A percentile compares a stretch with the other conserved stretches of the same genome.
Evolutionary conservation across 2,329 filamentous ascomycete genomes (phyloP).

Genomic region (Arthroderma uncinatum): DNA sequence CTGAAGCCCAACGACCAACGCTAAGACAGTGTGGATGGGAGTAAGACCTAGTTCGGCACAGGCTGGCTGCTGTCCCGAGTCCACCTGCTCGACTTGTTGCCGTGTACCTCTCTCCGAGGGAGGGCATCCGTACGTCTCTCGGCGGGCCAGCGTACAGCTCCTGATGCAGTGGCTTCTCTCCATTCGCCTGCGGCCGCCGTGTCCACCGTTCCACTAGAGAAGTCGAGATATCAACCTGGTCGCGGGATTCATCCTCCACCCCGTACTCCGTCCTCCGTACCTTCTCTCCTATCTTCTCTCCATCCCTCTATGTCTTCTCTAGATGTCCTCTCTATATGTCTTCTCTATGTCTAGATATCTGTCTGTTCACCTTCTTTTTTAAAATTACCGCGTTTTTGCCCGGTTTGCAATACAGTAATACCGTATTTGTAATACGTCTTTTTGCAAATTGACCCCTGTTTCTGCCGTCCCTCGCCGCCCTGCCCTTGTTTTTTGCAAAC

Average conservation of each 20-base stretch:
- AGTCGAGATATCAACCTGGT: not conserved
- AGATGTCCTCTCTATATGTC: slow-evolving; percentile 3
- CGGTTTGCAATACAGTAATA: not conserved
- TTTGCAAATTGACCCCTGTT: not conserved
- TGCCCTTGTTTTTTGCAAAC: slow-evolving; percentile 7
- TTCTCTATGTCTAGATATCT: slow-evolving; percentile 12
- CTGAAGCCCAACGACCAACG: not conserved
- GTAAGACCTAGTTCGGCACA: not conserved
- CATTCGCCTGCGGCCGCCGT: not conserved
- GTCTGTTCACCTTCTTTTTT: slow-evolving; percentile 2
- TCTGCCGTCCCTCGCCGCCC: slow-evolving; percentile 5
- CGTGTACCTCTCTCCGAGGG: not conserved
- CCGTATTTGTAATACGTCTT: slow-evolving; percentile 7
- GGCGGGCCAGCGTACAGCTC: not conserved
- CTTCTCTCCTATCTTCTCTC: not conserved
- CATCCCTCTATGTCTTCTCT: not conserved
- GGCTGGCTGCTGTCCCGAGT: not conserved
- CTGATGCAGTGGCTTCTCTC: not conserved
- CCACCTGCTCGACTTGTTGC: not conserved
- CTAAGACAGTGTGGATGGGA: not conserved
- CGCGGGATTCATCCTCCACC: not conserved
- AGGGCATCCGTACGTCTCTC: too few species aligned
- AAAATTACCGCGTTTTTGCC: not conserved
- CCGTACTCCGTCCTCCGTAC: not conserved
- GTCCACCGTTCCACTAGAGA: not conserved